These are phyloP conservation scores for Colletotrichum orbiculare DNA, from an alignment of 2,329 filamentous ascomycete species.

Conservation along the genomic window DNA sequence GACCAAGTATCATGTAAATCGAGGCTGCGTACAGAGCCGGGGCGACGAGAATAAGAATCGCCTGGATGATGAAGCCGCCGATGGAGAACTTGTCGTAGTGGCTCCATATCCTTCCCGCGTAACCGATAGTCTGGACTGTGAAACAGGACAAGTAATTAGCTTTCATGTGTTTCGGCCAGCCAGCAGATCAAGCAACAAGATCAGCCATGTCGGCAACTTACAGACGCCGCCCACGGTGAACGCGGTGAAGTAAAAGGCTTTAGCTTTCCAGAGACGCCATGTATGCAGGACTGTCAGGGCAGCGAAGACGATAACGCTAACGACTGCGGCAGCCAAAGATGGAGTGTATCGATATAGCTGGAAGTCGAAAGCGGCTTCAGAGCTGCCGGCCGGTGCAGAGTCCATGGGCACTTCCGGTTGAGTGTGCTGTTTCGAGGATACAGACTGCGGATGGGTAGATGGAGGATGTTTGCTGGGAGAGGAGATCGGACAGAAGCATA, in stretches of 20 bases:
- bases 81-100: slow-evolving; percentile 27
- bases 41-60: slow-evolving; percentile 40
- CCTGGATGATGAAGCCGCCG: slow-evolving; percentile 40
- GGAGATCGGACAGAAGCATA: too few species aligned
- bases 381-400: not conserved
- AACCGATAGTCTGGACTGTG: slow-evolving; percentile 39
- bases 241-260: slow-evolving; percentile 34
- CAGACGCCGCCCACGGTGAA: slow-evolving; percentile 36
- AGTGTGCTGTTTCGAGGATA: not conserved
- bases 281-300: slow-evolving; percentile 15
- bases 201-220: slow-evolving; percentile 5
- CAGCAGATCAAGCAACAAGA: not conserved
- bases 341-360: slow-evolving; percentile 37
- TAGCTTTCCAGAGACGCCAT: slow-evolving; percentile 27
- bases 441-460: too few species aligned
- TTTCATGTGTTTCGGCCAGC: not conserved
- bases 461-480: too few species aligned
- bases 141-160: not conserved
- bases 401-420: not conserved
- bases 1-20: slow-evolving; percentile 44
- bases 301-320: slow-evolving; percentile 26
- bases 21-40: slow-evolving; percentile 37
- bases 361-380: slow-evolving; percentile 28
- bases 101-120: slow-evolving; percentile 40
- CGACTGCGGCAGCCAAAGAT: slow-evolving; percentile 31